Evolutionary conservation across 768 basidiomycete genomes (phyloP).

Genomic region (Boletus vinaceobasis): DNA sequence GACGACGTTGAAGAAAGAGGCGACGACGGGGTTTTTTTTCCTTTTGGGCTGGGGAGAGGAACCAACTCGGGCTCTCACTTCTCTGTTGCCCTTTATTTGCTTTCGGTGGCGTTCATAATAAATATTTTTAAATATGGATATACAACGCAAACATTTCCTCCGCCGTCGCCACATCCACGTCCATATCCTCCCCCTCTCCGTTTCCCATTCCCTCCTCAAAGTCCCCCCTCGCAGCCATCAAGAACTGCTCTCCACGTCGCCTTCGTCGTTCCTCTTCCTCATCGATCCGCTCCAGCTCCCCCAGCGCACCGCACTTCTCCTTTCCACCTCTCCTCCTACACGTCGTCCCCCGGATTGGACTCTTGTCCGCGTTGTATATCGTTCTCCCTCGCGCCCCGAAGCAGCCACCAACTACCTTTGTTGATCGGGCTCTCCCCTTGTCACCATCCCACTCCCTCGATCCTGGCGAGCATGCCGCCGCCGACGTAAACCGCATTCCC

Average conservation of each 20-base stretch:
- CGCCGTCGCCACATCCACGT: constrained; percentile 3
- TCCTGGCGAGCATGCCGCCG: background rate
- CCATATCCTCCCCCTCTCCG: background rate
- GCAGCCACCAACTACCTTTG: background rate
- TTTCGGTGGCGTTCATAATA: constrained; percentile 26
- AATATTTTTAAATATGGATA: constrained; percentile 27
- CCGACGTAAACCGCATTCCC: background rate
- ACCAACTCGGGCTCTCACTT: constrained; percentile 3
- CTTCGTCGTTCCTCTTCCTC: constrained; percentile 17
- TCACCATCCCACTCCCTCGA: background rate
- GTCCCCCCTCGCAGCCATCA: constrained; percentile 4
- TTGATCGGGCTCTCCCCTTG: background rate
- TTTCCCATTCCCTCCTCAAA: background rate
- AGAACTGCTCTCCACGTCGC: background rate
- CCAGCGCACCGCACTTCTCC: background rate
- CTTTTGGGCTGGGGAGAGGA: constrained; percentile 48
- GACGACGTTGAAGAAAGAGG: constrained; percentile 19
- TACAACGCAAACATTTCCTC: constrained; percentile 42
- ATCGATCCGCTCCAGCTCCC: constrained; percentile 19
- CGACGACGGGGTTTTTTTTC: constrained; percentile 39
- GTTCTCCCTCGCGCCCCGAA: constrained; percentile 26
- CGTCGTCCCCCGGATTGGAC: background rate
- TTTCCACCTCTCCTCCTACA: background rate
- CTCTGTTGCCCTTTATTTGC: constrained; percentile 34
- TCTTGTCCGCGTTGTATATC: constrained; percentile 23